These are phyloP conservation scores for Thraustochytrium sp. DNA, from an alignment of 352 stramenopile species.

Conservation along the genomic window DNA sequence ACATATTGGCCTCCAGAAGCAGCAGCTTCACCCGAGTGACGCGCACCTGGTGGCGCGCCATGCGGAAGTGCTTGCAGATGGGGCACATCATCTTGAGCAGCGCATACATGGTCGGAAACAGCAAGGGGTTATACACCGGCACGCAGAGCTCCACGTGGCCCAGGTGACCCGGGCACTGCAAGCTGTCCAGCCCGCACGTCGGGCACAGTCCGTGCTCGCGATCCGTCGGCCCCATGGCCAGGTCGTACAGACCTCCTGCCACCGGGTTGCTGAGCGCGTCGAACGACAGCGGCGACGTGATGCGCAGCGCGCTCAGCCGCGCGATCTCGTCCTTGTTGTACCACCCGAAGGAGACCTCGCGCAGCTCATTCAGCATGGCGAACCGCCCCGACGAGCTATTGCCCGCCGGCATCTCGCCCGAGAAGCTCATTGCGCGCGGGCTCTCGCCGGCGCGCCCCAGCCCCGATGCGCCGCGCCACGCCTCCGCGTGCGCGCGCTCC, in stretches of 20 bases:
- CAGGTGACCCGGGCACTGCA: constrained; percentile 93
- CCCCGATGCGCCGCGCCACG: too few species aligned
- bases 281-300: constrained; percentile 88
- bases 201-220: constrained; percentile 69
- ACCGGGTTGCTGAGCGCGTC: constrained; percentile 89
- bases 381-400: constrained; percentile 5
- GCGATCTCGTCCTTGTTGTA: constrained; percentile 95
- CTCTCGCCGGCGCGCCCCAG: too few species aligned
- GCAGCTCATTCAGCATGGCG: constrained; percentile 11
- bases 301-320: constrained; percentile 87
- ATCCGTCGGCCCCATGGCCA: constrained; percentile 83
- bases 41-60: constrained; percentile 61
- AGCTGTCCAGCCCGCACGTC: constrained; percentile 90
- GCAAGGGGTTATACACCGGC: constrained; percentile 94
- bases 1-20: constrained; percentile 77
- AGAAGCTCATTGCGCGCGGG: constrained; percentile 23
- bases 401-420: not conserved
- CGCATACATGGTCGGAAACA: constrained; percentile 88
- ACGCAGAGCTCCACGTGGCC: constrained; percentile 97
- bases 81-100: constrained; percentile 97
- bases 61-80: constrained; percentile 92
- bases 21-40: constrained; percentile 81
- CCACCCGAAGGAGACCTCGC: constrained; percentile 75
- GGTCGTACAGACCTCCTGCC: constrained; percentile 91
- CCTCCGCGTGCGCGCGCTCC: too few species aligned